phyloP scores from a whole-genome alignment of 2,329 filamentous ascomycete species.

The Hansfordia pulvinata region DNA sequence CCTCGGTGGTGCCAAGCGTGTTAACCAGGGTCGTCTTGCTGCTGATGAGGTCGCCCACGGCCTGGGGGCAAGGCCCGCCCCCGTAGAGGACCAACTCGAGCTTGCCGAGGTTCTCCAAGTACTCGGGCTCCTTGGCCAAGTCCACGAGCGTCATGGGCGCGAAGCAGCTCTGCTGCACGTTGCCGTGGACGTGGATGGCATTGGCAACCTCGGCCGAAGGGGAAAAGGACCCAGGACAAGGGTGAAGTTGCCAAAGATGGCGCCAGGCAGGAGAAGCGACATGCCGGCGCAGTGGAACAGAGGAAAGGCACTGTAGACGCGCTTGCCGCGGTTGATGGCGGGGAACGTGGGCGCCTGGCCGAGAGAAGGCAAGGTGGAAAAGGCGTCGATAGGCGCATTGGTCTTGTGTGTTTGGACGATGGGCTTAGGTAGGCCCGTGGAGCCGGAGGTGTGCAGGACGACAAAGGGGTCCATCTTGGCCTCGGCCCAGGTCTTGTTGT shows the following conservation, averaged over 20 bases:
- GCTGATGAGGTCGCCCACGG: conserved; percentile 15
- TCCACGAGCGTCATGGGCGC: conserved; percentile 9
- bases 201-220: conserved; percentile 8
- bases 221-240: conserved; percentile 12
- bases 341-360: conserved; percentile 2
- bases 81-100: conserved; percentile 12
- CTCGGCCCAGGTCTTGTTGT: conserved; percentile 17
- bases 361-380: neutral
- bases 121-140: conserved; percentile 8
- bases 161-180: conserved; percentile 6
- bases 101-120: conserved; percentile 9
- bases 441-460: conserved; percentile 26
- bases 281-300: conserved; percentile 9
- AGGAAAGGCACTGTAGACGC: conserved; percentile 7
- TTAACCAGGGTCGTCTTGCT: conserved; percentile 12
- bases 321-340: conserved; percentile 2
- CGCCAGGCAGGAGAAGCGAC: conserved; percentile 4
- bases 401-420: conserved; percentile 19
- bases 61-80: conserved; percentile 14
- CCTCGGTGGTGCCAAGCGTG: conserved; percentile 18
- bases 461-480: conserved; percentile 20
- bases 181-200: conserved; percentile 6
- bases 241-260: conserved; percentile 11
- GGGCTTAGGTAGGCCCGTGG: conserved; percentile 26
- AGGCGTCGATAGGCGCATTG: conserved; percentile 1